Percentiles rank a stretch among this genome's conserved stretches.
Evolutionary conservation across 257 asterid species (phyloP).

Genomic region (Lithospermum erythrorhizon): DNA sequence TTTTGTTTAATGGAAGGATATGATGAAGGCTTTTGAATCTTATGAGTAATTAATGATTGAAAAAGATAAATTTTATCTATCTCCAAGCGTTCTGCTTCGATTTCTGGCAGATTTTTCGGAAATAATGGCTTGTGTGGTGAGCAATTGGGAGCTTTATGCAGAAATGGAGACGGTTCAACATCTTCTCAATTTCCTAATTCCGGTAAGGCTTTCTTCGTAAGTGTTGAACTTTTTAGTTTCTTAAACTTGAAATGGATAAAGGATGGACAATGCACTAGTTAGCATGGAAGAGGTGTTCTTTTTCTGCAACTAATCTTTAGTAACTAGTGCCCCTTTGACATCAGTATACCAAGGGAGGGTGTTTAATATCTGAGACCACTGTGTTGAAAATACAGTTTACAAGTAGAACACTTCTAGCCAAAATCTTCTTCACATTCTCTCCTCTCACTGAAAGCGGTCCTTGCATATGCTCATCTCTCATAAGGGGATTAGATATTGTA

Average conservation of each 20-base stretch:
- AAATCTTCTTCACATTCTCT: too few relatives aligned
- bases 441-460: too few relatives aligned
- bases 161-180: conserved; percentile 35
- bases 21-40: background rate
- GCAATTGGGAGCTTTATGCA: conserved; percentile 54
- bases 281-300: background rate
- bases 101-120: conserved; percentile 61
- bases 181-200: conserved; percentile 31
- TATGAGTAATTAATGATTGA: too few relatives aligned
- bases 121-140: conserved; percentile 86
- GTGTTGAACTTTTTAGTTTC: background rate
- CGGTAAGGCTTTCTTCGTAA: conserved; percentile 26
- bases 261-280: background rate
- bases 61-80: background rate
- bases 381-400: too few relatives aligned
- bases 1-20: background rate
- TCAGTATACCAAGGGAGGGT: too few relatives aligned
- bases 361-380: too few relatives aligned
- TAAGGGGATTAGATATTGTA: too few relatives aligned
- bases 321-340: too few relatives aligned
- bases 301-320: too few relatives aligned
- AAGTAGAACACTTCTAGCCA: too few relatives aligned
- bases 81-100: background rate
- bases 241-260: background rate
- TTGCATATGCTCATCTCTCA: too few relatives aligned